Conservation (phyloP, 1,284 basidiomycete species). For the Cutaneotrichosporon spelunceum region DNA sequence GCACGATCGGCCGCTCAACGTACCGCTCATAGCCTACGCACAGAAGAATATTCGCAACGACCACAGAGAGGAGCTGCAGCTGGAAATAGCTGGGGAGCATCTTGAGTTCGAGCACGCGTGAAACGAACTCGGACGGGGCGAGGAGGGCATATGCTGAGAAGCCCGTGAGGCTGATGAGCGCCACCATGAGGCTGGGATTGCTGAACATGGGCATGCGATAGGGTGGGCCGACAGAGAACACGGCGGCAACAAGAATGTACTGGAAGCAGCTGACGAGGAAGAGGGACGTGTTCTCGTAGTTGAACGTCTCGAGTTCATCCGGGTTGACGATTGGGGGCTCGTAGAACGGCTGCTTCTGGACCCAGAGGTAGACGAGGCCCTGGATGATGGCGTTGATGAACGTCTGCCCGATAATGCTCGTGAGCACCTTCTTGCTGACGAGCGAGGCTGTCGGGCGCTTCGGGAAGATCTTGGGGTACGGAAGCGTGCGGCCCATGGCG, state of each 20-base stretch:
- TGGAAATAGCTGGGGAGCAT: slow-evolving; percentile 68
- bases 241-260: slow-evolving; percentile 92
- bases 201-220: slow-evolving; percentile 94
- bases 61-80: slow-evolving; percentile 65
- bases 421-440: slow-evolving; percentile 91
- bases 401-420: slow-evolving; percentile 91
- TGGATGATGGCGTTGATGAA: slow-evolving; percentile 80
- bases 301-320: slow-evolving; percentile 79
- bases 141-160: slow-evolving; percentile 76
- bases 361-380: slow-evolving; percentile 84
- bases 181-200: slow-evolving; percentile 71
- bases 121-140: slow-evolving; percentile 62
- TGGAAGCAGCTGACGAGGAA: slow-evolving; percentile 97
- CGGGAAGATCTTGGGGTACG: slow-evolving; percentile 78
- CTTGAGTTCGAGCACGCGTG: slow-evolving; percentile 73
- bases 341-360: slow-evolving; percentile 78
- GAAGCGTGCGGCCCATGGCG: slow-evolving; percentile 91
- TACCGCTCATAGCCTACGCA: slow-evolving; percentile 80
- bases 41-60: slow-evolving; percentile 66
- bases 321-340: slow-evolving; percentile 61
- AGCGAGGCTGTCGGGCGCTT: slow-evolving; percentile 94
- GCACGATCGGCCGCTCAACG: slow-evolving; percentile 63
- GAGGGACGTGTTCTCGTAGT: slow-evolving; percentile 88
- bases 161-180: slow-evolving; percentile 62
- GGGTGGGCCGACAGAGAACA: slow-evolving; percentile 96